Evolutionary conservation across 2,329 filamentous ascomycete genomes (phyloP), one percentile per base, ranked within the genome.

Genomic region (Plectosphaerella plurivora): DNA sequence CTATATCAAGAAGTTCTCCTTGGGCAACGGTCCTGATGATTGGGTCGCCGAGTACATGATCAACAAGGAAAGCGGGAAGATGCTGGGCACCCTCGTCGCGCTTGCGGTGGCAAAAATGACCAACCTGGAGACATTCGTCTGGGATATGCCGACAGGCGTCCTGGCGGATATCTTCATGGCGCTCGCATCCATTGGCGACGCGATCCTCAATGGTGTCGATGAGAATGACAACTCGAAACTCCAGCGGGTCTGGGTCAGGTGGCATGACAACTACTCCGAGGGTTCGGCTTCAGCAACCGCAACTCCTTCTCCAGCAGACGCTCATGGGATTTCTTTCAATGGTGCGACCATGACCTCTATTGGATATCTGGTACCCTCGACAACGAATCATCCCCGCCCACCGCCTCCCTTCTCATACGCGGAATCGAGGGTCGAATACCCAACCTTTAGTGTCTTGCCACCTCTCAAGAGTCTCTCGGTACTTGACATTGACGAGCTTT

Each of bases 101-200:
- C 72, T 92, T 57, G 88, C 89, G 12, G 77, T 94, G n/a, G 84
- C 86, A 44, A 86, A 88, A 56, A 94, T 94, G 89, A 74, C 83
- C 49, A 90, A 89, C 61, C 76, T 95, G 39, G 89, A 94, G 68
- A 85, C 84, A 0, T 94, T 94, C 62, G 77, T 89, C 3, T 94
- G 89, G 89, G 89, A 95, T 63, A 93, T 94, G 89, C 89, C 89
- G 1, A 94, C 89, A 0, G 90, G 89, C 1, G 87, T 94, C 16
- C 71, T 91, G 50, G 81, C 89, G 50, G 88, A 93, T 65, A 87
- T 93, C 25, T 94, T 91, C 81, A 81, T 91, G 63, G 86, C 89
- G 20, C 75, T 95, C 46, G 83, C 86, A 1, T 90, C 87, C 5
- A 73, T 91, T 12, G 84, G 82, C 39, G 79, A 88, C 60, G 75